A percentile compares a stretch with the other conserved stretches of the same genome.
phyloP scores from a whole-genome alignment of 768 basidiomycete genomes.

The Leucocoprinus sp. region DNA sequence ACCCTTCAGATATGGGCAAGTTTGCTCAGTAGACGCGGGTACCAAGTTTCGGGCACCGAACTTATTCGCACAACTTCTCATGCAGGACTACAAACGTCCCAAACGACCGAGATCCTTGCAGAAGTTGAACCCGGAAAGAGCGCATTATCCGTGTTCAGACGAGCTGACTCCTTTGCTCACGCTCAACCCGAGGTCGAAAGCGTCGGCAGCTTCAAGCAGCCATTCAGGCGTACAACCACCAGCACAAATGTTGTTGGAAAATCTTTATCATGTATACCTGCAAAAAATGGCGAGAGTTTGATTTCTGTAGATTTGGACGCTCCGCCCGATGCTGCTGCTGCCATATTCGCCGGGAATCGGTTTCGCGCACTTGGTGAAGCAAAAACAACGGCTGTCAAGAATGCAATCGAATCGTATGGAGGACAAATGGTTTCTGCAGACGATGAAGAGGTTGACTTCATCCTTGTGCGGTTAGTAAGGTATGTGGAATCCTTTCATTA shows the following conservation, averaged over 20 bases:
- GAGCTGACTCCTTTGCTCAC: slow-evolving; percentile 59
- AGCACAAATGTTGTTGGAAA: slow-evolving; percentile 11
- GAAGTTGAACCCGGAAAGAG: slow-evolving; percentile 18
- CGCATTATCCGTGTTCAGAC: slow-evolving; percentile 52
- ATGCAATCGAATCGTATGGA: slow-evolving; percentile 53
- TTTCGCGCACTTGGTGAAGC: slow-evolving; percentile 67
- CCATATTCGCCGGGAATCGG: slow-evolving; percentile 40
- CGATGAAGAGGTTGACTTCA: slow-evolving; percentile 48
- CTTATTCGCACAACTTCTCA: slow-evolving; percentile 50
- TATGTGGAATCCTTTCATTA: slow-evolving; percentile 21
- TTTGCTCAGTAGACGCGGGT: slow-evolving; percentile 61
- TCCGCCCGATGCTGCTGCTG: slow-evolving; percentile 21
- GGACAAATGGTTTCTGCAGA: slow-evolving; percentile 39
- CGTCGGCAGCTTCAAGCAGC: slow-evolving; percentile 21
- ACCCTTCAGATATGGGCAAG: slow-evolving; percentile 66
- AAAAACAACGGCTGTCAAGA: slow-evolving; percentile 42
- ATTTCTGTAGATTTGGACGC: slow-evolving; percentile 10
- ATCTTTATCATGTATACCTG: not conserved
- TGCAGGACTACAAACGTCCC: slow-evolving; percentile 12
- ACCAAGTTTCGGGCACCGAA: slow-evolving; percentile 48
- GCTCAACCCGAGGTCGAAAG: slow-evolving; percentile 16
- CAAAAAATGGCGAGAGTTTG: slow-evolving; percentile 17
- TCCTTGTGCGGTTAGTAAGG: slow-evolving; percentile 72
- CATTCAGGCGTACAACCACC: slow-evolving; percentile 37
- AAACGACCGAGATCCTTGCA: slow-evolving; percentile 5